A percentile compares a stretch with the other conserved stretches of the same genome.
These are phyloP conservation scores for Baorangia bicolor DNA, from an alignment of 768 basidiomycete species.

Conservation along the genomic window DNA sequence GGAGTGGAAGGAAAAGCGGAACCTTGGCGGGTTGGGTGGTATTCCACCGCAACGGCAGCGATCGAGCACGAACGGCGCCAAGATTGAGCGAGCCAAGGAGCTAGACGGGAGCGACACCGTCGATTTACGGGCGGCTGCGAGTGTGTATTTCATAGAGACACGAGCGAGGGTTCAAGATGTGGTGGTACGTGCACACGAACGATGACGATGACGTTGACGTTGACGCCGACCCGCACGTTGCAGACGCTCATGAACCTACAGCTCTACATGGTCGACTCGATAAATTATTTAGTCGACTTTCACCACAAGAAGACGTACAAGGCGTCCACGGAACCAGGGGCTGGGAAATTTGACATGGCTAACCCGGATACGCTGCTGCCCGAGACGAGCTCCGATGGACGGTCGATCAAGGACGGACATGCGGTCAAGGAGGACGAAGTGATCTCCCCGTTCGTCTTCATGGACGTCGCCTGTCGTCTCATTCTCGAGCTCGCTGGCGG, in stretches of 20 bases:
- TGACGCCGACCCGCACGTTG: background rate
- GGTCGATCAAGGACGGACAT: conserved; percentile 50
- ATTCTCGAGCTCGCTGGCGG: conserved; percentile 91
- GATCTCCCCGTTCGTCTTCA: conserved; percentile 89
- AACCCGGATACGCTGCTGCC: conserved; percentile 32
- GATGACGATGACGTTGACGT: background rate
- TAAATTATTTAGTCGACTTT: conserved; percentile 98
- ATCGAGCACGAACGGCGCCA: conserved; percentile 36
- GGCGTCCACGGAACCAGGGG: conserved; percentile 64
- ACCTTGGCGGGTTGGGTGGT: conserved; percentile 70
- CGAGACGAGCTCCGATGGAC: conserved; percentile 56
- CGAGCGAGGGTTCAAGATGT: conserved; percentile 86
- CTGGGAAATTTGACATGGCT: conserved; percentile 70
- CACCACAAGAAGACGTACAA: conserved; percentile 94
- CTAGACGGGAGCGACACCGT: conserved; percentile 58
- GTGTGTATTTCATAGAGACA: conserved; percentile 93
- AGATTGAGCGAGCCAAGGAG: conserved; percentile 61
- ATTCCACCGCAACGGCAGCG: conserved; percentile 33
- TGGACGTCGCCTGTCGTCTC: conserved; percentile 92
- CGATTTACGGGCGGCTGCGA: conserved; percentile 66
- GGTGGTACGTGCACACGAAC: conserved; percentile 60
- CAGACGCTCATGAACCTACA: conserved; percentile 97
- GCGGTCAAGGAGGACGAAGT: conserved; percentile 56
- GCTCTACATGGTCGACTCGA: conserved; percentile 92
- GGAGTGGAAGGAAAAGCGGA: conserved; percentile 96